phyloP scores from a whole-genome alignment of 805 yeast genomes.

The Suhomyces emberorum region DNA sequence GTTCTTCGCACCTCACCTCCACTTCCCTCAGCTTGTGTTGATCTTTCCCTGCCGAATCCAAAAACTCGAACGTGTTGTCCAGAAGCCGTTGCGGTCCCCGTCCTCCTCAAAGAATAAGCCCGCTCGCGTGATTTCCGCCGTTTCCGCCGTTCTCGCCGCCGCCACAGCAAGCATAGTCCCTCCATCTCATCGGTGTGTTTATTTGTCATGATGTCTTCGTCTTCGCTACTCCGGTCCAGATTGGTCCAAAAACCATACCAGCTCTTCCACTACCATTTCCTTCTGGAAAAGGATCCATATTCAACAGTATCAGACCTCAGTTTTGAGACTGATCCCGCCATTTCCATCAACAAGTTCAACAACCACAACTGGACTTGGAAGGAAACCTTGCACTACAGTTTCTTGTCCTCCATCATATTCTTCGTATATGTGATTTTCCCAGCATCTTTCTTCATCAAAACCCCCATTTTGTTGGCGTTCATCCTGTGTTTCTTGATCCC shows the following conservation, averaged over 20 bases:
- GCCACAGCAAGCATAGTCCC: no score
- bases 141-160: no score
- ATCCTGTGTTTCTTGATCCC: constrained; percentile 60
- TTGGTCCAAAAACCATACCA: constrained; percentile 37
- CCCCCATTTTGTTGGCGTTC: constrained; percentile 40
- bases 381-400: constrained; percentile 53
- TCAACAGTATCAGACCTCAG: constrained; percentile 49
- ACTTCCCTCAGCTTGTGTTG: no score
- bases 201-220: no score
- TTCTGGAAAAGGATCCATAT: constrained; percentile 51
- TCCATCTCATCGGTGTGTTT: not conserved
- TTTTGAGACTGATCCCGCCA: constrained; percentile 45
- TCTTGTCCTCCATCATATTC: constrained; percentile 49
- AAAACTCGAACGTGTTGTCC: no score
- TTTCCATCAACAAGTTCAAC: constrained; percentile 40
- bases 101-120: no score
- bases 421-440: constrained; percentile 61
- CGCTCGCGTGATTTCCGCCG: no score
- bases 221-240: constrained; percentile 23
- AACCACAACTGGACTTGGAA: constrained; percentile 39
- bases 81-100: no score
- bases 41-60: no score
- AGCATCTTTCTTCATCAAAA: constrained; percentile 41
- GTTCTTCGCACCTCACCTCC: no score
- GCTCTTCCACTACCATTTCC: constrained; percentile 49